Evolutionary conservation across 148 eudicot species (phyloP), one percentile per base, ranked within the genome.

Genomic region (Chenopodium berlandieri): DNA sequence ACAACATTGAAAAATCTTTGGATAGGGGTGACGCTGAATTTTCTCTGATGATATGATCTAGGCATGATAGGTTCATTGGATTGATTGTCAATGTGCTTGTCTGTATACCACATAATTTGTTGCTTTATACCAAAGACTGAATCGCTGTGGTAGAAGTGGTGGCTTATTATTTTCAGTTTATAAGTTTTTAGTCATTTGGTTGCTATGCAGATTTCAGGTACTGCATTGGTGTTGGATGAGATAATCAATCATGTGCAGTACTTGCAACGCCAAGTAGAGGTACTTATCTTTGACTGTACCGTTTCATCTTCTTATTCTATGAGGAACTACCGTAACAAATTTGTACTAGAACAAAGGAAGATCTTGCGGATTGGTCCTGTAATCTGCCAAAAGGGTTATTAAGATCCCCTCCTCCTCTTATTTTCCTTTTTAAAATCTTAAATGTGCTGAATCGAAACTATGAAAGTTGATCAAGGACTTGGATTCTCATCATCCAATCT

Each of bases 191-290:
- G 77, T 65, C 22, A 19, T 67, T 64, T 68, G 65, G 81, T 50
- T 75, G 68, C 22, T 76, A 65, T 86, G 86, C 94, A 97, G 99
- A 92, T 97, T 84, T 90, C 95, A 56, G 98, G 99, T 77, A 94
- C 98, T 70, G 95, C 98, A 34, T 85, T 91, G 87, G 98, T 97
- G 86, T 88, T 97, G 84, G 99, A 97, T 86, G 98, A 97, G 84
- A 97, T 97, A 75, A 97, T 97, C 75, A 97, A 92, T 83, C 98
- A 97, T 82, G 99, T 97, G 76, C 99, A 94, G 82, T 89, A 90
- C 54, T 84, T 97, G 88, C 99, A 97, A 82, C 95, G 90, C 40
- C 99, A 97, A 91, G 99, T 97, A 58, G 99, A 97, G 98, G 99
- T 94, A 82, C 81, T 32, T 58, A 67, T 67, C 73, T 68, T 63